Conservation (phyloP, 371 early-diverging fungal species). For the Funneliformis caledonium region DNA sequence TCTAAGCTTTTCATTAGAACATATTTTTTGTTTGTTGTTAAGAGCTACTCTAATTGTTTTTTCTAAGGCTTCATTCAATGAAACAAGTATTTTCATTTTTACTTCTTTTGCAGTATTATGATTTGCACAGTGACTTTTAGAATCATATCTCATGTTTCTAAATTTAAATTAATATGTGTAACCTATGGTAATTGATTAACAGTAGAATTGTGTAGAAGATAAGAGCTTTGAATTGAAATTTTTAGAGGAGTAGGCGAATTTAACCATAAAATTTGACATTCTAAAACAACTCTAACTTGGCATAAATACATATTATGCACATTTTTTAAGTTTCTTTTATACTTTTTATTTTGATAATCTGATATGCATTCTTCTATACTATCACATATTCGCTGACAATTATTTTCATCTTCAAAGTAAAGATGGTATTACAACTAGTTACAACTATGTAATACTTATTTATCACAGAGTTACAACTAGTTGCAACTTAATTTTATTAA, state of each 20-base stretch:
- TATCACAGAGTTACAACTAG: too few species aligned
- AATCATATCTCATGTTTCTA: neutral
- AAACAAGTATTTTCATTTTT: neutral
- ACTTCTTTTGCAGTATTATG: neutral
- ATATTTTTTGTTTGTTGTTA: neutral
- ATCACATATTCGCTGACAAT: slow-evolving; percentile 2
- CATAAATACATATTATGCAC: neutral
- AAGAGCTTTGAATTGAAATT: neutral
- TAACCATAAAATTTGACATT: neutral
- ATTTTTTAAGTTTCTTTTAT: neutral
- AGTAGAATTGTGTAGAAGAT: neutral
- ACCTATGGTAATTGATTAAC: neutral
- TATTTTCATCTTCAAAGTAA: neutral
- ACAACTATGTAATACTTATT: too few species aligned
- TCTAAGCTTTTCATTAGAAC: slow-evolving; percentile 1
- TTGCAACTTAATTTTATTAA: too few species aligned
- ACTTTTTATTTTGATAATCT: neutral
- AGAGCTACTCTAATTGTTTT: neutral
- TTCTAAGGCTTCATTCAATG: neutral
- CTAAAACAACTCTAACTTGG: neutral
- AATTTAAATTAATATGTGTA: neutral
- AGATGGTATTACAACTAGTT: too few species aligned
- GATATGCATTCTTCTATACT: neutral
- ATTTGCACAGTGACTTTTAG: neutral
- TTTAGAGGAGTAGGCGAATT: neutral